Conservation (phyloP, 768 basidiomycete genomes). For the Suillus lakei region DNA sequence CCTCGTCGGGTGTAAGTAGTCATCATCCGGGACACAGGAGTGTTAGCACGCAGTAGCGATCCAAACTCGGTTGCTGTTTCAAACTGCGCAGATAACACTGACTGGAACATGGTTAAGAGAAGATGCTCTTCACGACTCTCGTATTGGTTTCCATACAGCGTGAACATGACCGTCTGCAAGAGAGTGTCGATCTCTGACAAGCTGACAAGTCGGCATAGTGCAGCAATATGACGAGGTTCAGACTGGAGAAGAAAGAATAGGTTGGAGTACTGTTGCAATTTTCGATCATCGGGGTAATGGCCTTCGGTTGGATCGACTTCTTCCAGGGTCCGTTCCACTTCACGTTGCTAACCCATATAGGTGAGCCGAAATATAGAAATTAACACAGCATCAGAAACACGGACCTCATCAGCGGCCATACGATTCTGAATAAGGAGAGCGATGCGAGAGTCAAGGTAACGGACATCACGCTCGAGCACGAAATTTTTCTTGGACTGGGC, state of each 20-base stretch:
- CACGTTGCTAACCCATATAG: conserved; percentile 70
- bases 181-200: conserved; percentile 98
- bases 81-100: conserved; percentile 97
- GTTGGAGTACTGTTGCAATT: conserved; percentile 95
- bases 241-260: conserved; percentile 98
- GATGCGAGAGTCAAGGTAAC: conserved; percentile 96
- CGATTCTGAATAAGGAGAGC: conserved; percentile 97
- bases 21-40: conserved; percentile 99
- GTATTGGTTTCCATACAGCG: conserved; percentile 98
- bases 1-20: conserved; percentile 99
- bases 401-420: conserved; percentile 93
- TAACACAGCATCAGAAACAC: conserved; percentile 28
- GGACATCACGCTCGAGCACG: conserved; percentile 96
- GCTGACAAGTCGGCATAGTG: conserved; percentile 94
- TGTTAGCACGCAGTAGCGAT: conserved; percentile 97
- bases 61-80: conserved; percentile 99
- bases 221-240: conserved; percentile 96
- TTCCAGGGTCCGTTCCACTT: conserved; percentile 94
- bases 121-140: conserved; percentile 98
- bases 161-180: conserved; percentile 99
- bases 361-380: conserved; percentile 14
- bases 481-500: conserved; percentile 99
- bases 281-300: conserved; percentile 92
- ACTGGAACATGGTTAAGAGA: conserved; percentile 99
- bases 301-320: conserved; percentile 94